These are phyloP conservation scores for Stylonectria norvegica DNA, from an alignment of 2,329 filamentous ascomycete species.

Conservation along the genomic window DNA sequence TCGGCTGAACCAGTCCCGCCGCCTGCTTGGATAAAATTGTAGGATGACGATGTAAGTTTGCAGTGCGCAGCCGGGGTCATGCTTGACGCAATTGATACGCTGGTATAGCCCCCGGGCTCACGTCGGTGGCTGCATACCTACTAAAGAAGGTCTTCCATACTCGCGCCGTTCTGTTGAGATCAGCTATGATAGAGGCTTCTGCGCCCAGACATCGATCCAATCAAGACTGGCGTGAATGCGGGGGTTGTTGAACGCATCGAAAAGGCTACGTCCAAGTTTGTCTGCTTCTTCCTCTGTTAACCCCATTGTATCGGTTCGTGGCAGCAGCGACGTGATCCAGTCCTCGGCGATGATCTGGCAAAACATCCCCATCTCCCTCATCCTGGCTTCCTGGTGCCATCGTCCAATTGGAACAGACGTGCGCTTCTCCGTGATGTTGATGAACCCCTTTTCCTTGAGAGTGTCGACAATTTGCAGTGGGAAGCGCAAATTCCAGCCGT, in stretches of 20 bases:
- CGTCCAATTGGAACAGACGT: slow-evolving; percentile 35
- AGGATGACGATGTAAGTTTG: too few species aligned
- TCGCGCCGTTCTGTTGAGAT: slow-evolving; percentile 2
- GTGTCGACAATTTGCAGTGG: slow-evolving; percentile 26
- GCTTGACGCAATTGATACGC: too few species aligned
- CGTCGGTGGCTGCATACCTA: neutral
- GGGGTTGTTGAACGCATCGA: slow-evolving; percentile 32
- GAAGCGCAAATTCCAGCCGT: slow-evolving; percentile 36
- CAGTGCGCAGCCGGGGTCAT: too few species aligned
- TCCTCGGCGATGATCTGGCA: slow-evolving; percentile 34
- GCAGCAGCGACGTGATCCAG: slow-evolving; percentile 33
- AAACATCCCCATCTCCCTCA: slow-evolving; percentile 39
- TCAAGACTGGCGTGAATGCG: slow-evolving; percentile 33
- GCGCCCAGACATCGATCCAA: slow-evolving; percentile 38
- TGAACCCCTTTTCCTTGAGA: slow-evolving; percentile 33
- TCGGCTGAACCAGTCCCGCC: too few species aligned
- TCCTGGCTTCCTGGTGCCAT: slow-evolving; percentile 35
- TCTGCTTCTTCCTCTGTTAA: slow-evolving; percentile 34
- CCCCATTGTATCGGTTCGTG: slow-evolving; percentile 32
- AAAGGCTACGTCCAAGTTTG: slow-evolving; percentile 29
- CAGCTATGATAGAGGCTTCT: slow-evolving; percentile 31
- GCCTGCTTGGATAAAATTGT: too few species aligned
- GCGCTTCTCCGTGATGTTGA: slow-evolving; percentile 29
- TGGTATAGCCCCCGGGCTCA: too few species aligned
- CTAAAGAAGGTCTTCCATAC: slow-evolving; percentile 1